Evolutionary conservation across 768 basidiomycete genomes (phyloP).

Genomic region (Lyophyllum semitale): DNA sequence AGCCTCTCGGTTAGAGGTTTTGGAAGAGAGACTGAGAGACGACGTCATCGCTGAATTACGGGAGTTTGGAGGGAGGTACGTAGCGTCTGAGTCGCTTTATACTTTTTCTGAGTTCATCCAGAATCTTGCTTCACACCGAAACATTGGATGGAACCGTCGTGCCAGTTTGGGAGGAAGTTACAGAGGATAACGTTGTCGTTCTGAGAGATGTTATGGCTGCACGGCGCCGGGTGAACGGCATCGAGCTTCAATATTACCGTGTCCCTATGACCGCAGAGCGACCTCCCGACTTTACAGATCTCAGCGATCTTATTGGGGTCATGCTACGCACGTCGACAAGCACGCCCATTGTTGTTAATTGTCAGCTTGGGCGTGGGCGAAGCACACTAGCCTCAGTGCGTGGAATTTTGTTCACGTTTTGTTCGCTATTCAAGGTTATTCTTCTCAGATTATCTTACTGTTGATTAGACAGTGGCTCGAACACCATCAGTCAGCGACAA

Average conservation of each 20-base stretch:
- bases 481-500: constrained; percentile 34
- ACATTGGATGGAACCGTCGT: constrained; percentile 83
- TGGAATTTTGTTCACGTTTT: neutral
- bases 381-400: constrained; percentile 88
- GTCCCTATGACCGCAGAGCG: constrained; percentile 94
- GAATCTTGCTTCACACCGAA: constrained; percentile 89
- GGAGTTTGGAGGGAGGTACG: constrained; percentile 80
- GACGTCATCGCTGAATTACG: constrained; percentile 86
- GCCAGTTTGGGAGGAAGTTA: constrained; percentile 93
- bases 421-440: neutral
- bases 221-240: constrained; percentile 43
- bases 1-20: constrained; percentile 79
- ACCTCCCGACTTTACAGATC: constrained; percentile 71
- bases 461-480: constrained; percentile 86
- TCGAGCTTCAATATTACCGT: constrained; percentile 76
- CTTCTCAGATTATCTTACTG: constrained; percentile 68
- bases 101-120: constrained; percentile 23
- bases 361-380: constrained; percentile 91
- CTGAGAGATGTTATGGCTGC: constrained; percentile 87
- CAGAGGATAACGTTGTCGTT: constrained; percentile 68
- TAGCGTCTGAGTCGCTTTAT: neutral
- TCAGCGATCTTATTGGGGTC: constrained; percentile 77
- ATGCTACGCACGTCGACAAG: constrained; percentile 68
- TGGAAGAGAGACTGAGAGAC: constrained; percentile 87
- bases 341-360: constrained; percentile 90